These are phyloP conservation scores for Aspergillus jensenii DNA, from an alignment of 2,329 filamentous ascomycete species.

Conservation along the genomic window DNA sequence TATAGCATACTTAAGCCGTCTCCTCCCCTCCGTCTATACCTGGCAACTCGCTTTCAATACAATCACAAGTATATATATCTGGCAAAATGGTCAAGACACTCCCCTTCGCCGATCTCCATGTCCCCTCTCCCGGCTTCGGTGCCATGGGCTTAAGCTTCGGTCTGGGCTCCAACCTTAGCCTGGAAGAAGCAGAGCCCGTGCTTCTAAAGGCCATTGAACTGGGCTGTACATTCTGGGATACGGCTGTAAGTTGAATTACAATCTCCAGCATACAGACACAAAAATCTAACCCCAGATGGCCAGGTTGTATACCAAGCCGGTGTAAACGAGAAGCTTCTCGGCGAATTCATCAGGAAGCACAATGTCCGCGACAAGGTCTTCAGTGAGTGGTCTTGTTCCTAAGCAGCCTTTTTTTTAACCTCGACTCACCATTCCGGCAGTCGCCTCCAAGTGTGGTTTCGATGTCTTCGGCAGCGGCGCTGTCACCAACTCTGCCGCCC, in stretches of 20 bases:
- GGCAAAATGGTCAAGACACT: conserved; percentile 43
- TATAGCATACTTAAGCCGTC: not conserved
- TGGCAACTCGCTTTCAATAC: not conserved
- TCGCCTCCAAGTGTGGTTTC: conserved; percentile 52
- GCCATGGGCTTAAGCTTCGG: conserved; percentile 52
- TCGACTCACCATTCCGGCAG: conserved; percentile 22
- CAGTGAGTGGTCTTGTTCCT: not conserved
- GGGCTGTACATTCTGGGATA: conserved; percentile 50
- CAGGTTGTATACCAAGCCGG: conserved; percentile 49
- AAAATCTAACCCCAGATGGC: not conserved
- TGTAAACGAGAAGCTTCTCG: conserved; percentile 52
- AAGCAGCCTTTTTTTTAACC: not conserved
- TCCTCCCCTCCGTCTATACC: not conserved
- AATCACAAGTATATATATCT: not conserved
- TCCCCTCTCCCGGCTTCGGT: conserved; percentile 49
- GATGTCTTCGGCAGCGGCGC: conserved; percentile 34
- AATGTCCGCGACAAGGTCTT: conserved; percentile 49
- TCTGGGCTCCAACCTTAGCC: conserved; percentile 43
- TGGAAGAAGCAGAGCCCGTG: conserved; percentile 51
- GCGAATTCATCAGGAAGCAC: conserved; percentile 53
- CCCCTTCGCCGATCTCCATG: conserved; percentile 39
- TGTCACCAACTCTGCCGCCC: conserved; percentile 47
- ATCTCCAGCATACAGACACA: not conserved
- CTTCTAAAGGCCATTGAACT: conserved; percentile 51
- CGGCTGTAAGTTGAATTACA: conserved; percentile 35